phyloP scores from a whole-genome alignment of 169 alveolate genomes.

The Cystoisospora suis region DNA sequence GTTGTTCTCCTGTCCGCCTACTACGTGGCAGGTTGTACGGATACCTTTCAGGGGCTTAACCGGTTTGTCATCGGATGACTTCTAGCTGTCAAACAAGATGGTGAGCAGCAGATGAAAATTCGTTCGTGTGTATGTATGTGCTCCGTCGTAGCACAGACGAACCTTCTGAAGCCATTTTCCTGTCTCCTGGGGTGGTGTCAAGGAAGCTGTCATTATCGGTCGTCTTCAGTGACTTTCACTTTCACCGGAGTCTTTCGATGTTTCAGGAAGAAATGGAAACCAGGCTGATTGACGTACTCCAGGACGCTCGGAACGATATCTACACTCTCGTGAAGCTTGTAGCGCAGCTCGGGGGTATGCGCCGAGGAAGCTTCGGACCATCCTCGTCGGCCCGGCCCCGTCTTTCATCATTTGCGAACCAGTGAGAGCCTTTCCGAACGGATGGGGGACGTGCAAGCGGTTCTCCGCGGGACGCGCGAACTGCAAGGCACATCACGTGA shows the following conservation, averaged over 20 bases:
- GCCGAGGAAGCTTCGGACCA: not conserved
- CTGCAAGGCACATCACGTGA: too few relatives aligned
- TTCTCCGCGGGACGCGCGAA: too few relatives aligned
- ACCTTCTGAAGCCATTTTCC: not conserved
- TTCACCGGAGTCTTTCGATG: not conserved
- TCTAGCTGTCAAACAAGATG: not conserved
- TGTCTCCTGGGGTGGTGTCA: not conserved
- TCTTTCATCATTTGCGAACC: not conserved
- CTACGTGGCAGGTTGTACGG: not conserved
- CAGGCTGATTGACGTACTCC: not conserved
- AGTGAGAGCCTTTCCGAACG: too few relatives aligned
- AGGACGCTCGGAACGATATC: constrained; percentile 11
- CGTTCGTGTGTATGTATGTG: not conserved
- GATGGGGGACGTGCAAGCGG: too few relatives aligned
- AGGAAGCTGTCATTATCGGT: not conserved
- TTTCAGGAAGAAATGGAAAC: constrained; percentile 15
- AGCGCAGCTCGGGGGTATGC: not conserved
- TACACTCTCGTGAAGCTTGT: not conserved
- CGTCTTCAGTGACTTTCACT: not conserved
- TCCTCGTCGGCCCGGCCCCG: not conserved
- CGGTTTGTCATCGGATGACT: not conserved
- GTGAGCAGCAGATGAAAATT: not conserved
- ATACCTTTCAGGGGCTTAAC: not conserved
- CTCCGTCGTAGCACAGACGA: not conserved
- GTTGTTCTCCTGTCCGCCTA: not conserved